Evolutionary conservation across 345 rosid species (phyloP), one percentile per base, ranked within the genome.

Genomic region (Hibiscus syriacus): DNA sequence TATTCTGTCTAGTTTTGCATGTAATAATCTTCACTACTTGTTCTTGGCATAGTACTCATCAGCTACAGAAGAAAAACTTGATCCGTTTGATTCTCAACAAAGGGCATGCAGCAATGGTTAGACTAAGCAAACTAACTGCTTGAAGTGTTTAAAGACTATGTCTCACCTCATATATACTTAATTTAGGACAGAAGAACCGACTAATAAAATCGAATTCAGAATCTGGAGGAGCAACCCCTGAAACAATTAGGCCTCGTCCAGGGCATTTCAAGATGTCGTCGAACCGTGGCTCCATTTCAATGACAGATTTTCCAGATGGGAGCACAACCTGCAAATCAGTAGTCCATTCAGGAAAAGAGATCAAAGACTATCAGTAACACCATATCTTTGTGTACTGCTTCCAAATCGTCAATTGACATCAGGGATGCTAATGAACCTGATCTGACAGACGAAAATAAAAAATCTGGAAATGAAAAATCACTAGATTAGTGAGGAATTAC

Each of bases 171-270:
- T 82, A 70, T 61, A 87, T 6, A 23, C 97, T 92, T 0, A 69
- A n/a, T 71, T 86, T 87, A 1, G 94, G 97, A 63, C 74, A 73
- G 25, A 90, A 93, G 82, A 22, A 86, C 16, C 98, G 84, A 72
- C 94, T 90, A 26, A 68, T 72, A 64, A 86, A 83, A 72, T 87
- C 89, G 64, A 88, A 88, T 14, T 74, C 81, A 26, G 94, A 85
- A n/a, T 77, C 90, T 2, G 73, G 61, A 13, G 85, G 72, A 52
- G 82, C 90, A 39, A 64, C 77, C 29, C 81, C 87, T 66, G 96
- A 74, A 25, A 89, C 87, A 55, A 90, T 74, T 5, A 87, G 70
- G 22, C 92, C 91, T 46, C 43, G 9, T 65, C 77, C 88, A 12
- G 92, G 85, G 25, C 80, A 87, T 67, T 86, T 79, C 30, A 14